A percentile compares a stretch with the other conserved stretches of the same genome.
These are phyloP conservation scores for Calcarisporium arbuscula DNA, from an alignment of 2,329 filamentous ascomycete species.

Conservation along the genomic window DNA sequence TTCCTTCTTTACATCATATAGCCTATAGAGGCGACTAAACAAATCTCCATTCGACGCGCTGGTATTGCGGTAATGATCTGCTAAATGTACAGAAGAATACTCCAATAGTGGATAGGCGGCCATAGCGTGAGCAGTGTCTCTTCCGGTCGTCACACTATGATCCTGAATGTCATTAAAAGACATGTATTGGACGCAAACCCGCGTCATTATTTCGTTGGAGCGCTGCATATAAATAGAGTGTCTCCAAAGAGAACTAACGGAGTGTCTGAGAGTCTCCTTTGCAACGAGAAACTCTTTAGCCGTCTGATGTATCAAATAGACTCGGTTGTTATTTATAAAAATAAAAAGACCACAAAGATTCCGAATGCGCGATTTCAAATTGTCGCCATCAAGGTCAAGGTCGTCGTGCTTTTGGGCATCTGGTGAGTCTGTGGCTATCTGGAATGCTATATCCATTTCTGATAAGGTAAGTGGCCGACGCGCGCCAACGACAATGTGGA, in stretches of 20 bases:
- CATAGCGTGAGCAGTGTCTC: background rate
- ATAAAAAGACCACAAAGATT: background rate
- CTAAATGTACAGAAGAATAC: background rate
- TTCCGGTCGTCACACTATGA: background rate
- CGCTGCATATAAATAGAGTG: background rate
- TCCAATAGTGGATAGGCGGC: background rate
- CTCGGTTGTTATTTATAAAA: background rate
- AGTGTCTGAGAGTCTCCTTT: background rate
- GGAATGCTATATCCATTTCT: conserved; percentile 5
- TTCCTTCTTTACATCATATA: background rate
- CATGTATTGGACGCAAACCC: background rate
- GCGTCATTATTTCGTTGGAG: background rate
- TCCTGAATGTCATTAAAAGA: background rate
- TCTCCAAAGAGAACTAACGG: background rate
- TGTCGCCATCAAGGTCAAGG: background rate
- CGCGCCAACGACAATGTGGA: conserved; percentile 11
- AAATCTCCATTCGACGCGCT: background rate
- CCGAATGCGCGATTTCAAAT: background rate
- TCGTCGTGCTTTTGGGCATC: background rate
- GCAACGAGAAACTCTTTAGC: background rate
- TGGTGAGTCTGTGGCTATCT: background rate
- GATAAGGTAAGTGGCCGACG: conserved; percentile 6
- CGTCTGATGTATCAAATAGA: background rate
- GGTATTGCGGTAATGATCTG: background rate
- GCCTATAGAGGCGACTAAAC: background rate